Conservation (phyloP, 805 yeast genomes). For the Teunomyces barrocoloradensis region DNA sequence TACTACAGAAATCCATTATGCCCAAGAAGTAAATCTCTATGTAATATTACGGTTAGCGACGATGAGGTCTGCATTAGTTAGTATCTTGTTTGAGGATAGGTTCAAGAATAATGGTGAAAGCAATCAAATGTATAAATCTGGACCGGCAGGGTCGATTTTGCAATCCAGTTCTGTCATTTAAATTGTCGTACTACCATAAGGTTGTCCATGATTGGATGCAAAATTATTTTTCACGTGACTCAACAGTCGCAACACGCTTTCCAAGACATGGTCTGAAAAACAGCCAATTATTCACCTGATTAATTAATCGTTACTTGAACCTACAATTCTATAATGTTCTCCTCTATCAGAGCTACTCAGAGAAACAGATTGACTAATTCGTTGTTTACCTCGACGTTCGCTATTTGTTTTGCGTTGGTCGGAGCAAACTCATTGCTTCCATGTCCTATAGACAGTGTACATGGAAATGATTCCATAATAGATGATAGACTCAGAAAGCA, state of each 20-base stretch:
- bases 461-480: slow-evolving; percentile 39
- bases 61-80: too few relatives aligned
- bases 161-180: too few relatives aligned
- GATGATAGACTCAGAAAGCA: slow-evolving; percentile 28
- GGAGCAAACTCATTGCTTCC: slow-evolving; percentile 55
- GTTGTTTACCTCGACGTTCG: slow-evolving; percentile 68
- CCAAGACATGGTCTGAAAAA: not conserved
- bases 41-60: too few relatives aligned
- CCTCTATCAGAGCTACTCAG: slow-evolving; percentile 50
- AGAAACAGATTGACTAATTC: slow-evolving; percentile 60
- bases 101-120: too few relatives aligned
- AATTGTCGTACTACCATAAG: not conserved
- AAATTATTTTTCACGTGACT: slow-evolving; percentile 2
- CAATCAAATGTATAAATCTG: too few relatives aligned
- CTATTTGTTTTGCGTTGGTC: slow-evolving; percentile 57
- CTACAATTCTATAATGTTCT: slow-evolving; percentile 36
- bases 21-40: too few relatives aligned
- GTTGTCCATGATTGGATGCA: slow-evolving; percentile 1
- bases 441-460: slow-evolving; percentile 42
- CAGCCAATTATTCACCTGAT: slow-evolving; percentile 2
- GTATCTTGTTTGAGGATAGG: too few relatives aligned
- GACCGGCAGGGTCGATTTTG: too few relatives aligned
- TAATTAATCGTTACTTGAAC: not conserved
- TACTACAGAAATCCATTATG: too few relatives aligned
- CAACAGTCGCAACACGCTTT: not conserved